Evolutionary conservation across 345 rosid species (phyloP).

Genomic region (Ceriops tagal): DNA sequence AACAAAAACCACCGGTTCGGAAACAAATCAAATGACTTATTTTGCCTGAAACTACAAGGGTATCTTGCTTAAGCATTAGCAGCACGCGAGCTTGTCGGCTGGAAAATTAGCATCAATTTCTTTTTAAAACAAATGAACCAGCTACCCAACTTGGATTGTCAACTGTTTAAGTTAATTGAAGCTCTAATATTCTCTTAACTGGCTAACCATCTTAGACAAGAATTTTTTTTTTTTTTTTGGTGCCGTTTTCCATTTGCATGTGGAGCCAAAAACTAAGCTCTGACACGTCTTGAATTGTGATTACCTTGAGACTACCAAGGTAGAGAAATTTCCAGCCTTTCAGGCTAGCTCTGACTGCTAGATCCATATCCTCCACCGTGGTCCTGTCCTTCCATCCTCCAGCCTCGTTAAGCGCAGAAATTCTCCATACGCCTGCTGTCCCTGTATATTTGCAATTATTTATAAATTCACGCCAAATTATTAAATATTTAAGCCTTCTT

Average conservation of each 20-base stretch:
- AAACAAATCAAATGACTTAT: background rate
- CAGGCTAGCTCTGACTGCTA: constrained; percentile 95
- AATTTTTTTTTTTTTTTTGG: too few species aligned
- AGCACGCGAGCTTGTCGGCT: constrained; percentile 11
- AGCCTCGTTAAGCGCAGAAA: constrained; percentile 81
- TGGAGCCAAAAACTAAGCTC: background rate
- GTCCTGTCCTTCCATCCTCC: constrained; percentile 99
- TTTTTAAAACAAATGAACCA: too few species aligned
- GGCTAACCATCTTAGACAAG: too few species aligned
- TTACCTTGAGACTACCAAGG: constrained; percentile 66
- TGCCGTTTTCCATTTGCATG: too few species aligned
- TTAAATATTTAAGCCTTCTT: too few species aligned
- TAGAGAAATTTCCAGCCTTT: constrained; percentile 95
- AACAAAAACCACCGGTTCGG: background rate
- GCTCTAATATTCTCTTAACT: too few species aligned
- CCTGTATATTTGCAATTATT: constrained; percentile 37
- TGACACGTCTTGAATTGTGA: background rate
- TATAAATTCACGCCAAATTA: too few species aligned
- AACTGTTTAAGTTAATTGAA: too few species aligned
- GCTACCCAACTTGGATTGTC: too few species aligned
- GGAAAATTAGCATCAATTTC: too few species aligned
- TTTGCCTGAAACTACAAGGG: background rate
- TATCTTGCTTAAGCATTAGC: background rate
- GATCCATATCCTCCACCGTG: constrained; percentile 98
- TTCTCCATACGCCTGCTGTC: constrained; percentile 96